Percentiles rank a stretch among this genome's conserved stretches.
phyloP scores from a whole-genome alignment of 768 basidiomycete species.

The Boletus vermiculosoides region DNA sequence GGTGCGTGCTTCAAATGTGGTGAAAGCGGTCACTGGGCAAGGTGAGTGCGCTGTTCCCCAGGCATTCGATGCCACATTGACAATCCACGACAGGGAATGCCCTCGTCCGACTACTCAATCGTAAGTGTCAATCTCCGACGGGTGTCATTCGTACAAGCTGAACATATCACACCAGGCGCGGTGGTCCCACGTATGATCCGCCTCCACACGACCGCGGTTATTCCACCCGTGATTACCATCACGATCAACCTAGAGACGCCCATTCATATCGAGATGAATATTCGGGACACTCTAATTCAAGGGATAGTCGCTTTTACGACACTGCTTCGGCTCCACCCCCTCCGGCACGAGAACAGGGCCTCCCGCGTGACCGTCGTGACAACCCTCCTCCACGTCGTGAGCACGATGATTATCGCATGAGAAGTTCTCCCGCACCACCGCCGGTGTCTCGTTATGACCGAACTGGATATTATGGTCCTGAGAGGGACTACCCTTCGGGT shows the following conservation, averaged over 20 bases:
- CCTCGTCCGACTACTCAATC: constrained; percentile 48
- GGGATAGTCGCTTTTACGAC: constrained; percentile 61
- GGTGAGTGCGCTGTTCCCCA: constrained; percentile 44
- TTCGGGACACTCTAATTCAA: constrained; percentile 40
- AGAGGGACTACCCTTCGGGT: constrained; percentile 48
- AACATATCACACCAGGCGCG: constrained; percentile 30
- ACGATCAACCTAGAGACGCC: constrained; percentile 38
- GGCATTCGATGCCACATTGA: background rate
- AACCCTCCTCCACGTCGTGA: constrained; percentile 56
- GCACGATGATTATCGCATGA: constrained; percentile 65
- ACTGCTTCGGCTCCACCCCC: constrained; percentile 38
- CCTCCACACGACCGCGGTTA: constrained; percentile 60
- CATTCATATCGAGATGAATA: constrained; percentile 56
- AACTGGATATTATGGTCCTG: constrained; percentile 32
- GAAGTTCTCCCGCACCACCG: constrained; percentile 47
- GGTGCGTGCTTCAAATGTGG: constrained; percentile 89
- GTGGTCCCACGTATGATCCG: constrained; percentile 46
- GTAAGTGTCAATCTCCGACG: constrained; percentile 40
- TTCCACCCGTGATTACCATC: constrained; percentile 49
- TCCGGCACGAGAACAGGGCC: constrained; percentile 53
- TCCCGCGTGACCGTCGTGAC: constrained; percentile 69
- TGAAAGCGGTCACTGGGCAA: constrained; percentile 85
- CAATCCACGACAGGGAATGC: constrained; percentile 58
- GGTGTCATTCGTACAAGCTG: background rate
- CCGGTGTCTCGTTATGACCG: constrained; percentile 58